Percentiles rank a stretch among this genome's conserved stretches.
Evolutionary conservation across 1,284 basidiomycete genomes (phyloP).

Genomic region (Schizophyllum commune): DNA sequence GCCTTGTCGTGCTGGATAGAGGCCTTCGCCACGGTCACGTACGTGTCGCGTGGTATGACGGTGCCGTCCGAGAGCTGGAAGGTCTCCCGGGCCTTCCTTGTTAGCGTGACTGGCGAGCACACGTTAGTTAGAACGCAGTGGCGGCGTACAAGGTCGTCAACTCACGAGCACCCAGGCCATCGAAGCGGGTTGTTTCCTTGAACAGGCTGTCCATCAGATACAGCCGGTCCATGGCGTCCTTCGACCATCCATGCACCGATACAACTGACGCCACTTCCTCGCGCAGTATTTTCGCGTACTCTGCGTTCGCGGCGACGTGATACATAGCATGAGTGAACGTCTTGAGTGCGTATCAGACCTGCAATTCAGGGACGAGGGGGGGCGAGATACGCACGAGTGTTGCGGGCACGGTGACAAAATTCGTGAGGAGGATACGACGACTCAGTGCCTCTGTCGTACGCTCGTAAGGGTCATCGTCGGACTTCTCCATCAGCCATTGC

Average conservation of each 20-base stretch:
- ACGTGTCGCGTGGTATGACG: conserved; percentile 20
- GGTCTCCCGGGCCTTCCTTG: conserved; percentile 12
- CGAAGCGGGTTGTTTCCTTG: conserved; percentile 22
- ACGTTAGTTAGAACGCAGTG: conserved; percentile 8
- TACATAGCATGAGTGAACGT: conserved; percentile 28
- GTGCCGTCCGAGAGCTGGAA: conserved; percentile 21
- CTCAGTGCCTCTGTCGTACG: too few species aligned
- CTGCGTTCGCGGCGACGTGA: conserved; percentile 28
- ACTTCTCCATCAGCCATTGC: not conserved
- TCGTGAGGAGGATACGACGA: not conserved
- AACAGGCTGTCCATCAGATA: conserved; percentile 39
- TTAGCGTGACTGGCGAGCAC: conserved; percentile 9
- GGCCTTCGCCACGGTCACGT: conserved; percentile 20
- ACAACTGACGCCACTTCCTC: conserved; percentile 34
- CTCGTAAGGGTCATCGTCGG: conserved; percentile 10
- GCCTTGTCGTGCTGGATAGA: conserved; percentile 32
- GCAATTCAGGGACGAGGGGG: too few species aligned
- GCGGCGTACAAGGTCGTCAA: conserved; percentile 15
- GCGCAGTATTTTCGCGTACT: conserved; percentile 30
- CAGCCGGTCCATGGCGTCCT: conserved; percentile 31
- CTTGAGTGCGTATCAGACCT: conserved; percentile 5
- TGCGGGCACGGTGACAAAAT: not conserved
- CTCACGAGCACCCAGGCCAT: conserved; percentile 12
- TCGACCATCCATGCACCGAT: conserved; percentile 35
- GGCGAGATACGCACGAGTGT: not conserved